phyloP scores from a whole-genome alignment of 495 filamentous ascomycete genomes.

The Penicillium canariense region DNA sequence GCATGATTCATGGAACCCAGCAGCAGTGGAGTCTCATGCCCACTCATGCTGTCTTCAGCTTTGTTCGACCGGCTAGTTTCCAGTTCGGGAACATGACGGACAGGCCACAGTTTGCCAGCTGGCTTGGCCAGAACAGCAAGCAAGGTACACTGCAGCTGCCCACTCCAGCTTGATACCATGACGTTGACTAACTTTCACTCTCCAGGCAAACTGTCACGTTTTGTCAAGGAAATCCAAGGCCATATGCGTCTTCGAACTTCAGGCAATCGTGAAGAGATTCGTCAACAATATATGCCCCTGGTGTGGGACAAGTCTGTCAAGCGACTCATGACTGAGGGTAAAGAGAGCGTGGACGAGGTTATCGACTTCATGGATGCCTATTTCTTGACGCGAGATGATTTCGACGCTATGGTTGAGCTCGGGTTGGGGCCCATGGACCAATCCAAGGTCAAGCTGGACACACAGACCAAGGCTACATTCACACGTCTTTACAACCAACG shows the following conservation, averaged over 20 bases:
- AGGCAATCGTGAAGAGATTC: conserved; percentile 90
- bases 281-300: conserved; percentile 88
- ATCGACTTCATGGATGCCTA: conserved; percentile 97
- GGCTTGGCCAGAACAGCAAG: conserved; percentile 95
- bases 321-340: conserved; percentile 67
- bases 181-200: not conserved
- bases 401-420: conserved; percentile 86
- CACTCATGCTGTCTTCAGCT: conserved; percentile 93
- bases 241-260: conserved; percentile 92
- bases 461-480: conserved; percentile 83
- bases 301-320: conserved; percentile 83
- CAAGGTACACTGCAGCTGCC: conserved; percentile 47
- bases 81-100: conserved; percentile 70
- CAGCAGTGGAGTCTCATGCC: conserved; percentile 99
- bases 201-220: conserved; percentile 73
- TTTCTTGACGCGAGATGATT: conserved; percentile 94
- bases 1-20: conserved; percentile 97
- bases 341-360: conserved; percentile 66
- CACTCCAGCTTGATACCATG: not conserved
- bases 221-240: conserved; percentile 90
- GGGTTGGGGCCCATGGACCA: conserved; percentile 81
- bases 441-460: conserved; percentile 70
- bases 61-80: conserved; percentile 88
- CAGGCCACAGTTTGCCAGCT: conserved; percentile 70
- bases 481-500: conserved; percentile 84